phyloP scores from a whole-genome alignment of 2,329 filamentous ascomycete species.

The Cladophialophora yegresii region DNA sequence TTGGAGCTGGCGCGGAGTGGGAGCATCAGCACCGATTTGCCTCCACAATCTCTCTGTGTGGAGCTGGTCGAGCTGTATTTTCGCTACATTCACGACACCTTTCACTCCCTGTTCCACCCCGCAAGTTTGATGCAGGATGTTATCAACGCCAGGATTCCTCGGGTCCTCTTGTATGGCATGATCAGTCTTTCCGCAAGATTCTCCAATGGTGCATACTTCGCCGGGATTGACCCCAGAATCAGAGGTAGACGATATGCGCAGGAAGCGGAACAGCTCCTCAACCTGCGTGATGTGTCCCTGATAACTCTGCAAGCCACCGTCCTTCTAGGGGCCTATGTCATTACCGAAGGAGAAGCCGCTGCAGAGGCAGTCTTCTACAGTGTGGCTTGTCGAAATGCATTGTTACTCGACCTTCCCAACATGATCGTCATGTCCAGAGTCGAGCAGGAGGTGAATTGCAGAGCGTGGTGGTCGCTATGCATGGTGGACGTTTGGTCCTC shows the following conservation, averaged over 20 bases:
- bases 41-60: constrained; percentile 25
- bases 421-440: constrained; percentile 37
- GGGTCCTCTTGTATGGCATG: constrained; percentile 23
- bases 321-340: constrained; percentile 44
- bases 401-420: constrained; percentile 44
- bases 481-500: constrained; percentile 50
- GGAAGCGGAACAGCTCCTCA: constrained; percentile 36
- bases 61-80: constrained; percentile 34
- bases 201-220: constrained; percentile 27
- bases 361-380: constrained; percentile 47
- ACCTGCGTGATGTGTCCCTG: constrained; percentile 44
- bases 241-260: constrained; percentile 28
- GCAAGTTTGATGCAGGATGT: constrained; percentile 32
- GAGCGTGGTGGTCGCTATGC: constrained; percentile 47
- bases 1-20: constrained; percentile 13
- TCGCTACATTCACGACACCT: constrained; percentile 33
- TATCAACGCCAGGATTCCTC: constrained; percentile 18
- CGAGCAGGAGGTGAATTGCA: constrained; percentile 44
- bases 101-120: constrained; percentile 33
- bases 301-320: constrained; percentile 47
- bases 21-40: constrained; percentile 17
- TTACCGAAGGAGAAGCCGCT: constrained; percentile 39
- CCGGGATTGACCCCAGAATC: constrained; percentile 24
- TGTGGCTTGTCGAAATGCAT: constrained; percentile 44
- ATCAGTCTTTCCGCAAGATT: constrained; percentile 29